phyloP scores from a whole-genome alignment of 169 alveolate genomes.

The Plasmodium gallinaceum region DNA sequence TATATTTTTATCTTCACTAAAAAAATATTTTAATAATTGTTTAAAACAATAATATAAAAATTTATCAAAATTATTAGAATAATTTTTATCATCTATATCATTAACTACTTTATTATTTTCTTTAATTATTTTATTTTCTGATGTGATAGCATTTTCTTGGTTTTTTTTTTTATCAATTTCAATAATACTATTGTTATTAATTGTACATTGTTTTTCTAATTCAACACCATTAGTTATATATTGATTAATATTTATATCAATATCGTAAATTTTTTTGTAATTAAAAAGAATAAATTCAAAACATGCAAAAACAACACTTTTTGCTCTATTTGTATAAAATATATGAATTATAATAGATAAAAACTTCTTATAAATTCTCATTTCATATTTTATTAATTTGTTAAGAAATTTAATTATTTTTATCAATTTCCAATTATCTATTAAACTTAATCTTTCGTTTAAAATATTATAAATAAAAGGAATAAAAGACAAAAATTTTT shows the following conservation, averaged over 20 bases:
- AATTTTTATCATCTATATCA: background rate
- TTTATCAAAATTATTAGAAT: background rate
- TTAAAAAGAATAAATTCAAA: constrained; percentile 43
- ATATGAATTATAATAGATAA: constrained; percentile 49
- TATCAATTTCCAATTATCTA: constrained; percentile 57
- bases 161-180: background rate
- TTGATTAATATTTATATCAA: constrained; percentile 6
- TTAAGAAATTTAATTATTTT: constrained; percentile 42
- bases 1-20: constrained; percentile 43
- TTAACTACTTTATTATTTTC: background rate
- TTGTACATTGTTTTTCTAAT: background rate
- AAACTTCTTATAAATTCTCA: constrained; percentile 43
- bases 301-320: constrained; percentile 46
- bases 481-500: constrained; percentile 36
- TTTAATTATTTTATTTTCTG: background rate
- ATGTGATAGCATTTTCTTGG: background rate
- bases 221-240: background rate
- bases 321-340: constrained; percentile 51
- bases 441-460: constrained; percentile 32
- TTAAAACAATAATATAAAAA: constrained; percentile 29
- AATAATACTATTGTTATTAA: background rate
- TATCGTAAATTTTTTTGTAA: constrained; percentile 12
- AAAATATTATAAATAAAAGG: constrained; percentile 42
- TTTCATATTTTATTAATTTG: constrained; percentile 38
- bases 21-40: constrained; percentile 16